Percentiles rank a stretch among this genome's conserved stretches.
These are phyloP conservation scores for Chaetoceros muelleri DNA, from an alignment of 108 stramenopile species.

Conservation along the genomic window DNA sequence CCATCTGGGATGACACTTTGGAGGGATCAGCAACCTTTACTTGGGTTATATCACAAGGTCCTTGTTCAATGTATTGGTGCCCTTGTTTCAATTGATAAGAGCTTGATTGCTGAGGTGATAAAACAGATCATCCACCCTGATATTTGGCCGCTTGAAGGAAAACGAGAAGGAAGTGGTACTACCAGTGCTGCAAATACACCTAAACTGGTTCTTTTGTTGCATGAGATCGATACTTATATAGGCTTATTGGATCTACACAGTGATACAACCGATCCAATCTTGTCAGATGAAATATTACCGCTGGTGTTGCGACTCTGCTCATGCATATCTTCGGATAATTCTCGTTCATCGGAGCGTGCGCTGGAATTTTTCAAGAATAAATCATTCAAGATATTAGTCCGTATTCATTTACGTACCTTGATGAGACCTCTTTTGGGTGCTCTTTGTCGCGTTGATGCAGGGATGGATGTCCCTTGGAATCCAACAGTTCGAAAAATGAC, in stretches of 20 bases:
- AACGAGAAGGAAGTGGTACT: constrained; percentile 2
- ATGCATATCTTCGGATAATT: constrained; percentile 76
- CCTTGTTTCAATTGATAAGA: constrained; percentile 23
- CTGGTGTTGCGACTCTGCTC: constrained; percentile 25
- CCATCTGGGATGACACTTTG: constrained; percentile 75
- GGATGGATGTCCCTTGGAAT: constrained; percentile 61
- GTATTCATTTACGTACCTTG: constrained; percentile 16
- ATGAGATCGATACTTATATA: constrained; percentile 71
- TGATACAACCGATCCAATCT: constrained; percentile 9
- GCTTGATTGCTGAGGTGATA: constrained; percentile 30
- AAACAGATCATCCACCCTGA: constrained; percentile 51
- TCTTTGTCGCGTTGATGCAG: constrained; percentile 31
- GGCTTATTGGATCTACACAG: constrained; percentile 24
- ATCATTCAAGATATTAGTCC: constrained; percentile 31
- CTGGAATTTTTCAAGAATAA: constrained; percentile 55
- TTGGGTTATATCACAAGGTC: constrained; percentile 70
- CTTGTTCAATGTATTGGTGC: constrained; percentile 57
- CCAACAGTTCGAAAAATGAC: constrained; percentile 84
- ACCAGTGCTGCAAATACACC: constrained; percentile 45
- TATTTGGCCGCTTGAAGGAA: constrained; percentile 45
- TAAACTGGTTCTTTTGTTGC: constrained; percentile 66
- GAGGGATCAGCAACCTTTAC: constrained; percentile 69
- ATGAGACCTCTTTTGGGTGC: constrained; percentile 40
- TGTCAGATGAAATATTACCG: constrained; percentile 11
- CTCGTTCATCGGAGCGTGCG: constrained; percentile 59